Conservation (phyloP, 306 rosid genomes). For the Malus sylvestris region DNA sequence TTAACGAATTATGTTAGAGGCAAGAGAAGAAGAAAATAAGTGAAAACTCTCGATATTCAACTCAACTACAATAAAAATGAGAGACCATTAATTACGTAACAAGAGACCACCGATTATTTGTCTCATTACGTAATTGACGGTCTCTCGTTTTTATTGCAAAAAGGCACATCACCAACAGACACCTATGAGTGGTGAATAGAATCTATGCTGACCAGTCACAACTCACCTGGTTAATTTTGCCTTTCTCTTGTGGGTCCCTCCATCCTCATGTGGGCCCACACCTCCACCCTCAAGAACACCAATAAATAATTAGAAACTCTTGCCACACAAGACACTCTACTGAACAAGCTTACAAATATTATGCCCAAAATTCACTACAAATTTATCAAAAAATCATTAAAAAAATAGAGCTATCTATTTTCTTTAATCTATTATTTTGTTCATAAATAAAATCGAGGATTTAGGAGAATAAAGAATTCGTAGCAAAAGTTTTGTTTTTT, state of each 20-base stretch:
- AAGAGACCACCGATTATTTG: too few relatives aligned
- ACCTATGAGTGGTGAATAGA: too few relatives aligned
- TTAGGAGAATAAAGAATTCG: not conserved
- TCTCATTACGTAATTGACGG: too few relatives aligned
- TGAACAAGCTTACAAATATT: not conserved
- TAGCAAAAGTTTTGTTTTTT: not conserved
- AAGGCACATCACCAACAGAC: too few relatives aligned
- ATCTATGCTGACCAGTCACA: not conserved
- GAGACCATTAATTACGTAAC: too few relatives aligned
- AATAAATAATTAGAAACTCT: conserved; percentile 8
- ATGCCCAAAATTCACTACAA: not conserved
- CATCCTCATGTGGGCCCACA: conserved; percentile 15
- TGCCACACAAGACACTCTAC: not conserved
- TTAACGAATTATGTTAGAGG: too few relatives aligned
- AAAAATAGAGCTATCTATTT: not conserved
- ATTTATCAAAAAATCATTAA: too few relatives aligned
- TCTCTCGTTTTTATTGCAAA: too few relatives aligned
- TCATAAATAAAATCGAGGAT: not conserved
- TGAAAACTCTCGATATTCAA: too few relatives aligned
- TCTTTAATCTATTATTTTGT: not conserved
- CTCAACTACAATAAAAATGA: too few relatives aligned
- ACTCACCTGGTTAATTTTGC: not conserved
- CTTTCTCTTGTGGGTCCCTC: conserved; percentile 3
- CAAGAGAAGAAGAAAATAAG: too few relatives aligned
- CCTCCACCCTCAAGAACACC: not conserved